These are phyloP conservation scores for Claviceps fusiformis DNA, from an alignment of 2,329 filamentous ascomycete genomes.

Conservation along the genomic window DNA sequence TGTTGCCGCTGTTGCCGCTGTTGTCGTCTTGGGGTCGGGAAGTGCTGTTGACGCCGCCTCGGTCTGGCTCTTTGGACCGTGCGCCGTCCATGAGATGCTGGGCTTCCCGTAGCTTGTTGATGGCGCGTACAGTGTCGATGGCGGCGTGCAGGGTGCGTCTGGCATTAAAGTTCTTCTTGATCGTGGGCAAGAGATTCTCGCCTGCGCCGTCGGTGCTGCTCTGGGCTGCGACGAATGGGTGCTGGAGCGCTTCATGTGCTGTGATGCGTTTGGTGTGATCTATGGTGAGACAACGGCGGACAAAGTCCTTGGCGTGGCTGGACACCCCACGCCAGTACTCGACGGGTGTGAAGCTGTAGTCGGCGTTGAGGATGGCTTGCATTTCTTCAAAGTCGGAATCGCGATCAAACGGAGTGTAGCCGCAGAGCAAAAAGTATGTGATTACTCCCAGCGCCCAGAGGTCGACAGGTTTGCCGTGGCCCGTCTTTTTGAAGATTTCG, in stretches of 20 bases:
- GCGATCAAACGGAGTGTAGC: slow-evolving; percentile 95
- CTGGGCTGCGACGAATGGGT: slow-evolving; percentile 48
- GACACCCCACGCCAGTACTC: slow-evolving; percentile 97
- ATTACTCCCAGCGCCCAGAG: slow-evolving; percentile 98
- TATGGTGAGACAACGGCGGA: slow-evolving; percentile 80
- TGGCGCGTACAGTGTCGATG: slow-evolving; percentile 57
- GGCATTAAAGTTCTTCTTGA: slow-evolving; percentile 65
- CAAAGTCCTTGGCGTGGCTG: slow-evolving; percentile 75
- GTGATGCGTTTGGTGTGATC: slow-evolving; percentile 82
- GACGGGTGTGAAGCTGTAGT: slow-evolving; percentile 86
- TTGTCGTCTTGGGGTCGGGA: not conserved
- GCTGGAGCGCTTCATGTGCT: slow-evolving; percentile 62
- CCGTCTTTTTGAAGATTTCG: slow-evolving; percentile 97
- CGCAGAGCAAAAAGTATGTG: slow-evolving; percentile 95
- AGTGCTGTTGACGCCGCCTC: slow-evolving; percentile 15
- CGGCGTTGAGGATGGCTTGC: slow-evolving; percentile 93
- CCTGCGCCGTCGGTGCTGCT: slow-evolving; percentile 33
- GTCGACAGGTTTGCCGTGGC: slow-evolving; percentile 95
- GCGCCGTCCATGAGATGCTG: slow-evolving; percentile 46
- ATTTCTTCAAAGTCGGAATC: slow-evolving; percentile 98
- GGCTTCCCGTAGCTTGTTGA: slow-evolving; percentile 56
- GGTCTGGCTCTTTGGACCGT: slow-evolving; percentile 34
- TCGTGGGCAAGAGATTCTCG: slow-evolving; percentile 51
- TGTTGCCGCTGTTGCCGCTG: not conserved
- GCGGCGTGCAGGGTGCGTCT: slow-evolving; percentile 54